These are phyloP conservation scores for Pseudodiploospora longispora DNA, from an alignment of 2,329 filamentous ascomycete species.

Conservation along the genomic window DNA sequence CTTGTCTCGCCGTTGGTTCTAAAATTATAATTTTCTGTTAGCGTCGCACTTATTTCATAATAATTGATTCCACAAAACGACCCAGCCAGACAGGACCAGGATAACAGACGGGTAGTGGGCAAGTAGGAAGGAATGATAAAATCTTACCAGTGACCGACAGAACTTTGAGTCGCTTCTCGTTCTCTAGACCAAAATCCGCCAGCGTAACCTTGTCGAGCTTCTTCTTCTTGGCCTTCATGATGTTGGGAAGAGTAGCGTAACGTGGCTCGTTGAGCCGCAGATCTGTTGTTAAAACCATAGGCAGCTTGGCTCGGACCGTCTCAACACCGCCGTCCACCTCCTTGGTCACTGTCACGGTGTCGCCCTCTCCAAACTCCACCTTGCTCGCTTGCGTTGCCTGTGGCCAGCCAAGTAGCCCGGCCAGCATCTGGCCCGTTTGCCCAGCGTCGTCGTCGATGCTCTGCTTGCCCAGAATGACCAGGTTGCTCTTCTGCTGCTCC, in stretches of 20 bases:
- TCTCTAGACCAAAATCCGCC: constrained; percentile 71
- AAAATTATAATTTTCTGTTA: constrained; percentile 11
- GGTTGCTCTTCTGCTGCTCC: constrained; percentile 76
- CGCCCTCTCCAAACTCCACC: constrained; percentile 65
- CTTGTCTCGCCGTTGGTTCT: constrained; percentile 83
- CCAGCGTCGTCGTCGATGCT: constrained; percentile 93
- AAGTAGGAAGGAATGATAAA: constrained; percentile 1
- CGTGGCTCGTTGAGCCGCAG: constrained; percentile 88
- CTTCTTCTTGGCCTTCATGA: constrained; percentile 99
- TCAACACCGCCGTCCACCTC: constrained; percentile 96
- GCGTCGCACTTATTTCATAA: not conserved
- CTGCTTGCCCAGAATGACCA: constrained; percentile 94
- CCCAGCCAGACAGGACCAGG: not conserved
- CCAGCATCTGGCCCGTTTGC: constrained; percentile 98
- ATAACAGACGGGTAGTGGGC: not conserved
- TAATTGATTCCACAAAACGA: too few relatives aligned
- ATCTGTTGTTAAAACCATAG: constrained; percentile 92
- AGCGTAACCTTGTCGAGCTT: constrained; percentile 86
- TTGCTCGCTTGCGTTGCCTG: constrained; percentile 91
- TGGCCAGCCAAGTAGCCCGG: constrained; percentile 81
- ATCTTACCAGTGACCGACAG: constrained; percentile 74
- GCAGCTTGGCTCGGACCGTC: constrained; percentile 76
- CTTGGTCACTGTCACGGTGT: constrained; percentile 67
- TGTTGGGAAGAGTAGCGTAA: constrained; percentile 92
- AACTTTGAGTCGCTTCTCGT: constrained; percentile 71